Evolutionary conservation across 73 alveolate species (phyloP), one percentile per base, ranked within the genome.

Genomic region (Symbiodinium natans): DNA sequence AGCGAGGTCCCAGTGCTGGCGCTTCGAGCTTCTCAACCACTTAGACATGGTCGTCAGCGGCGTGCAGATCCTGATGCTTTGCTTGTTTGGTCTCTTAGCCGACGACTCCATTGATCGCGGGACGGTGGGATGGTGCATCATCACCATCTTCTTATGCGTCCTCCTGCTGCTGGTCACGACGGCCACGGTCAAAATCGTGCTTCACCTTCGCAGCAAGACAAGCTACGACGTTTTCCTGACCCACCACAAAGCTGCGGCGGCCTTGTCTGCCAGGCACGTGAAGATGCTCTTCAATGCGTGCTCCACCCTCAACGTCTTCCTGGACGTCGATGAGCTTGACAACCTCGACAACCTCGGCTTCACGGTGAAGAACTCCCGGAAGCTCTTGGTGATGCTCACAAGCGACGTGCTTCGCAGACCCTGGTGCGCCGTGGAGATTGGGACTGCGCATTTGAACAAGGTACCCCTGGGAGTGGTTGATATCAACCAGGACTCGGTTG

Each of bases 211-310:
- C 38, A 83, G 56, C 29, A 56, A 38, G 41, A 41, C 92, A 27
- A 25, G 36, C 92, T 83, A 83, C 41, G 92, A 83, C 21, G 92
- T 83, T 38, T 83, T 83, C 75, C 43, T 83, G 41, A 83, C 92
- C n/a, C 92, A 83, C 54, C 92, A 83, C 29, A 83, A 83, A 48
- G 92, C 92, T 17, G 92, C 92, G 7, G 92, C 92, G n/a, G 92
- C 92, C 17, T 42, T 83, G 73, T 83, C 92, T 29, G n/a, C n/a
- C 92, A 83, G 92, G 92, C 92, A 83, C 75, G 34, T 83, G 92
- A 83, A 83, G 92, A 83, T 77, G 31, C 92, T 83, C 43, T 83
- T 83, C 92, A 83, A 83, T 77, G 42, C 42, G 92, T 83, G 92
- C 92, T 41, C 92, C 40, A 83, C 92, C 3, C 41, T 83, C 77